Evolutionary conservation across 306 rosid genomes (phyloP), one percentile per base, ranked within the genome.

Genomic region (Lathyrus sativus): DNA sequence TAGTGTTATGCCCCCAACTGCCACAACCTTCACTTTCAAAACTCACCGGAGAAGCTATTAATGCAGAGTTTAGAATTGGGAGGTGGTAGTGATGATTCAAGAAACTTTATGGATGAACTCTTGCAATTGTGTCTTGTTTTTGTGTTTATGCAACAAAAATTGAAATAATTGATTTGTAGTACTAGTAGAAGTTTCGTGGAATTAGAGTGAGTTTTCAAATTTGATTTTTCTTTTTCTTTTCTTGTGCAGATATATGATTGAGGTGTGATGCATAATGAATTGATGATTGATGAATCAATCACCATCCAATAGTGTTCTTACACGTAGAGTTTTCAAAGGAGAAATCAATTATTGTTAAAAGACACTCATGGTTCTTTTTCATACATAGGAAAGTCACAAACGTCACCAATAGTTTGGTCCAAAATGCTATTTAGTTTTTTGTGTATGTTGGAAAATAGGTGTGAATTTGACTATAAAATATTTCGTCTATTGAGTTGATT

Each of bases 21-120:
- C 72, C 75, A 67, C 17, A 5, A 45, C 49, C 76, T 74, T 62
- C 80, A 11, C 76, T 53, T 56, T 76, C 79, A 69, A 70, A 76
- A 76, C 71, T 55, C 89, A 73, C 86, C 81, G 75, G 80, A 75
- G 72, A 79, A 64, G 68, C 59, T 62, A 85, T 76, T 79, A 80
- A 75, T 72, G 79, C 44, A 56, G 55, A 56, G 60, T 55, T 68
- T 72, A 59, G 42, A 29, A 26, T 50, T 55, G 41, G 56, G 59
- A 44, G 68, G 64, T 35, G 74, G 57, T 71, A 60, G 51, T 43
- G n/a, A 14, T 28, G n/a, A 24, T 53, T 53, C 11, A 35, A 57
- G 41, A 22, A n/a, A n/a, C n/a, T n/a, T n/a, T n/a, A n/a, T n/a
- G 33, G 29, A 2, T 7, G 38, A 2, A 9, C 64, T 4, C 8